A percentile compares a stretch with the other conserved stretches of the same genome.
These are phyloP conservation scores for Aspergillus japonicus DNA, from an alignment of 2,329 filamentous ascomycete genomes.

Conservation along the genomic window DNA sequence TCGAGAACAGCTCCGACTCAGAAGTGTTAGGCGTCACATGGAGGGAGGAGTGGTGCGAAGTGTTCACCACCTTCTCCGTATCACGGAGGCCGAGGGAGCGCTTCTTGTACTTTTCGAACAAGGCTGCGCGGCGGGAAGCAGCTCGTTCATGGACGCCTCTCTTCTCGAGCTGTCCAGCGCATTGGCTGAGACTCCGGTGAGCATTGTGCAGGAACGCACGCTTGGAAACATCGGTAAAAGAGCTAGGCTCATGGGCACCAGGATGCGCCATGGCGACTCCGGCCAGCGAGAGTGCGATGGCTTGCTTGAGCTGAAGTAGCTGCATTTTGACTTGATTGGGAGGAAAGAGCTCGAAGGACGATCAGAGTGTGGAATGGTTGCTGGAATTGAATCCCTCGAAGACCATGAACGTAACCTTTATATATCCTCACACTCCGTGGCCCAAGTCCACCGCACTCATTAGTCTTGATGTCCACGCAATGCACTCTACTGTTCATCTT, in stretches of 20 bases:
- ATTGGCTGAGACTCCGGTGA: neutral
- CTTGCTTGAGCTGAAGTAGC: conserved; percentile 9
- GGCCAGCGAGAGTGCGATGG: conserved; percentile 13
- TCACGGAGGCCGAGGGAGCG: neutral
- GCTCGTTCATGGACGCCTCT: neutral
- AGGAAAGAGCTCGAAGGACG: neutral
- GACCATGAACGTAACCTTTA: neutral
- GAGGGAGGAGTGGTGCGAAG: neutral
- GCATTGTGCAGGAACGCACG: conserved; percentile 11
- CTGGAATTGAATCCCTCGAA: neutral
- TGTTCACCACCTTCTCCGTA: neutral
- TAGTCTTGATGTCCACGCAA: neutral
- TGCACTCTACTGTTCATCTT: neutral
- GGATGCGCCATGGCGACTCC: conserved; percentile 20
- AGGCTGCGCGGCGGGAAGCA: neutral
- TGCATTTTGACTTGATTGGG: neutral
- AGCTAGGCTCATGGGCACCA: conserved; percentile 20
- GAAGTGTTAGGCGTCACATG: neutral
- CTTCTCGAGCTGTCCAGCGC: conserved; percentile 14
- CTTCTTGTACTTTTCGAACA: neutral
- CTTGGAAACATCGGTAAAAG: conserved; percentile 10
- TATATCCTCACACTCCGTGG: neutral
- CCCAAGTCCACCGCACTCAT: neutral
- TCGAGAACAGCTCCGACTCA: neutral
- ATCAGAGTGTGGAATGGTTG: neutral